These are phyloP conservation scores for Gymnopilus dilepis DNA, from an alignment of 768 basidiomycete genomes.

Conservation along the genomic window DNA sequence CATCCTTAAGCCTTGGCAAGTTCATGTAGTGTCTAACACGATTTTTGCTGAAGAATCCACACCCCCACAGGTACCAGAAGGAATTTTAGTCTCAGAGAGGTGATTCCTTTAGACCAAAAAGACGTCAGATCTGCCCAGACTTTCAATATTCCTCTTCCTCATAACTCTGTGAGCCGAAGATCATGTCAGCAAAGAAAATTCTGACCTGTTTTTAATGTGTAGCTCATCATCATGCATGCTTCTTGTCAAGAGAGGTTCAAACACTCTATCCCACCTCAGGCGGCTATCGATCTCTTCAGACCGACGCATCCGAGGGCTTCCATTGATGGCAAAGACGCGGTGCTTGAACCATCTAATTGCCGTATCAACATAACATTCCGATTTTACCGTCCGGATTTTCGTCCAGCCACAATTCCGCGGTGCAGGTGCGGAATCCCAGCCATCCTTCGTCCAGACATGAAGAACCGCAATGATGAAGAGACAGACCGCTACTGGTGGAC, in stretches of 20 bases:
- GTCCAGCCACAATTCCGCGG: conserved; percentile 63
- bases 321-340: conserved; percentile 13
- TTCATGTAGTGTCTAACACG: background rate
- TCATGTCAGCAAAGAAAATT: background rate
- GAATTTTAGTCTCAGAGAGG: conserved; percentile 77
- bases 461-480: conserved; percentile 60
- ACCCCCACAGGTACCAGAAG: conserved; percentile 61
- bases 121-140: conserved; percentile 66
- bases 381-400: conserved; percentile 85
- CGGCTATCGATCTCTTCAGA: conserved; percentile 71
- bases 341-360: conserved; percentile 59
- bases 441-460: conserved; percentile 80
- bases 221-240: conserved; percentile 90
- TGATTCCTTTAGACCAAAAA: conserved; percentile 67
- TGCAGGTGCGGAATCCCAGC: conserved; percentile 79
- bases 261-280: conserved; percentile 77
- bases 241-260: conserved; percentile 85
- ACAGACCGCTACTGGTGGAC: conserved; percentile 79
- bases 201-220: background rate
- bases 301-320: conserved; percentile 52
- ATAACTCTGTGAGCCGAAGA: conserved; percentile 69
- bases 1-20: conserved; percentile 80
- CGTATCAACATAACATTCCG: conserved; percentile 89
- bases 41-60: background rate
- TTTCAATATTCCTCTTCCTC: conserved; percentile 75